Evolutionary conservation across 2,329 filamentous ascomycete species (phyloP).

Genomic region (Sclerotinia borealis): DNA sequence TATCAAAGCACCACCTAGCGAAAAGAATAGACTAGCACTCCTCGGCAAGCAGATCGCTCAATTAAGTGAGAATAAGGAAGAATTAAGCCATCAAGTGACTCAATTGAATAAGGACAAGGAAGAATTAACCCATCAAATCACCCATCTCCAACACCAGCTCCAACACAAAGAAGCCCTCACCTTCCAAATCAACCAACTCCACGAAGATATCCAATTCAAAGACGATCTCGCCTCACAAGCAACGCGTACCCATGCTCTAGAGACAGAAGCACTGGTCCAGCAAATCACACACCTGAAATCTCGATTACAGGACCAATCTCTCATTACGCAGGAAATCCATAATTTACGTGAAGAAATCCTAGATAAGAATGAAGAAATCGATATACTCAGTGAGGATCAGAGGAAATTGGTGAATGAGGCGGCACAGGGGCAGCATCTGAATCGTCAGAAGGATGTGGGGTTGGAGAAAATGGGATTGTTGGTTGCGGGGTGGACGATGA

Average conservation of each 20-base stretch:
- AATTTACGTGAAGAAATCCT: background rate
- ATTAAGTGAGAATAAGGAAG: too few species aligned
- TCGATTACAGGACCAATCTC: background rate
- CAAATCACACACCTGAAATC: background rate
- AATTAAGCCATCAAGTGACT: background rate
- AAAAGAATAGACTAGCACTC: background rate
- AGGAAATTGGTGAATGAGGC: too few species aligned
- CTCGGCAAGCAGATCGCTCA: background rate
- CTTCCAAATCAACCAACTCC: background rate
- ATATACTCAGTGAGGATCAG: background rate
- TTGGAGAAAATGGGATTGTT: background rate
- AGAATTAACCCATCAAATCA: too few species aligned
- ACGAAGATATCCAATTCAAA: background rate
- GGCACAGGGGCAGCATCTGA: accelerated
- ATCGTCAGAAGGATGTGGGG: background rate
- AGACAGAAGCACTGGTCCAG: accelerated
- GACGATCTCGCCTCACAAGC: background rate
- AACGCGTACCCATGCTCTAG: accelerated
- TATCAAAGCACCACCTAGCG: too few species aligned
- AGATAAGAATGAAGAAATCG: background rate
- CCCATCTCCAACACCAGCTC: background rate
- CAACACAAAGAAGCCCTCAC: accelerated
- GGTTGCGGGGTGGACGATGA: background rate
- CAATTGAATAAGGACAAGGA: too few species aligned
- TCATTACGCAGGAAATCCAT: background rate